Evolutionary conservation across 1,284 basidiomycete species (phyloP), one percentile per base, ranked within the genome.

Genomic region (Earliella scabrosa): DNA sequence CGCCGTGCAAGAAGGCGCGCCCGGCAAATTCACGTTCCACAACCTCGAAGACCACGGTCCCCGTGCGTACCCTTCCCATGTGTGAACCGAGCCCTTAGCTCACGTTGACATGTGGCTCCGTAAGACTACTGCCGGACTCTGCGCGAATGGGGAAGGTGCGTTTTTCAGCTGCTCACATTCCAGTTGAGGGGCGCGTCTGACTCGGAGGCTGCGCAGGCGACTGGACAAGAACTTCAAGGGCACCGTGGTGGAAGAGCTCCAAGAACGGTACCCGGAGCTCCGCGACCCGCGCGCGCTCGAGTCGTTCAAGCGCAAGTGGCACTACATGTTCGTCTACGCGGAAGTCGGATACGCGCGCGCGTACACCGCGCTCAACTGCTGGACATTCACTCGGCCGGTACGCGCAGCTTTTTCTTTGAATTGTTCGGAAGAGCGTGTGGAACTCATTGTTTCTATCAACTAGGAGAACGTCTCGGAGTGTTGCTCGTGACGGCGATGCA

Each of bases 101-200:
- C n/a, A n/a, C n/a, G n/a, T n/a, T n/a, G n/a, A n/a, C n/a, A n/a
- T n/a, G n/a, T n/a, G n/a, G n/a, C n/a, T n/a, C n/a, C n/a, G n/a
- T n/a, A n/a, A 87, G 85, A 95, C 71, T 94, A 95, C 73, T 86
- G 91, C 21, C 83, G 92, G 32, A 94, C 92, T 13, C 79, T 95
- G 20, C 82, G 92, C 34, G 91, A 93, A 77, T 95, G 92, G 92
- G 84, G 38, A 20, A 39, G 56, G 52, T 58, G 14, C 18, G 35
- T 36, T 14, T 56, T 21, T 23, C 4, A 23, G 23, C 21, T 26
- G 8, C 14, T 9, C 38, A 18, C n/a, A 0, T 34, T 10, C 32
- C n/a, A n/a, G n/a, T n/a, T n/a, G n/a, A n/a, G n/a, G n/a, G n/a
- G n/a, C n/a, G n/a, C n/a, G n/a, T n/a, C n/a, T n/a, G n/a, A n/a